Evolutionary conservation across 192 early-diverging fungal genomes (phyloP).

Genomic region (Podila verticillata): DNA sequence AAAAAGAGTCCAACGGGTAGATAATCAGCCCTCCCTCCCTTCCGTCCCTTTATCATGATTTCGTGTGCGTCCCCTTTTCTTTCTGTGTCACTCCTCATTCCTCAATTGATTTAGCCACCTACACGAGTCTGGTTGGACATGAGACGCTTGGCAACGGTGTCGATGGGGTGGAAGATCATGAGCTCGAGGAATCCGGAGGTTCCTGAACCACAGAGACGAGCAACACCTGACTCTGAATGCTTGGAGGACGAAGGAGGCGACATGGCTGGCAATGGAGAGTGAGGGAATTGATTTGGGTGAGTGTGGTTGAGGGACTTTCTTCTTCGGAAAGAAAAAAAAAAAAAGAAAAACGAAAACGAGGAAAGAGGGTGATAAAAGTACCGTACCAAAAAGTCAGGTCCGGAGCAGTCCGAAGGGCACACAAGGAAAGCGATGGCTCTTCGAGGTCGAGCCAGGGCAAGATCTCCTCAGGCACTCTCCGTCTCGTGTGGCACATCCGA

Average conservation of each 20-base stretch:
- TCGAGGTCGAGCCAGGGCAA: too few relatives aligned
- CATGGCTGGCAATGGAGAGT: slow-evolving; percentile 29
- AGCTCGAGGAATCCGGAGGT: slow-evolving; percentile 95
- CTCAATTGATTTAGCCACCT: slow-evolving; percentile 13
- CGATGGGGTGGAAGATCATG: slow-evolving; percentile 96
- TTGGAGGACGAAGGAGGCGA: slow-evolving; percentile 60
- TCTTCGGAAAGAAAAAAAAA: neutral
- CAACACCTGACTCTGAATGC: slow-evolving; percentile 87
- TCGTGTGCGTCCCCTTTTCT: neutral
- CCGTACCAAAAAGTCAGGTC: too few relatives aligned
- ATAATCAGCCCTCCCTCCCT: neutral
- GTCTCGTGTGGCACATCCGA: neutral
- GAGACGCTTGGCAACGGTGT: slow-evolving; percentile 98
- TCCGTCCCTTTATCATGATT: neutral
- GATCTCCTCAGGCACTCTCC: neutral
- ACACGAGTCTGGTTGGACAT: slow-evolving; percentile 94
- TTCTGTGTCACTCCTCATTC: too few relatives aligned
- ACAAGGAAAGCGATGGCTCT: too few relatives aligned
- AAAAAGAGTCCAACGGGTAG: too few relatives aligned
- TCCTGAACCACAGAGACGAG: slow-evolving; percentile 90
- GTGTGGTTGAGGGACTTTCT: slow-evolving; percentile 2
- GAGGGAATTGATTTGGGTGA: slow-evolving; percentile 2
- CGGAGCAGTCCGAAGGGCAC: too few relatives aligned
- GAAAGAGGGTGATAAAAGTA: too few relatives aligned
- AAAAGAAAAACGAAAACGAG: too few relatives aligned